Evolutionary conservation across 2,329 filamentous ascomycete species (phyloP).

Genomic region (Trichoderma harzianum): DNA sequence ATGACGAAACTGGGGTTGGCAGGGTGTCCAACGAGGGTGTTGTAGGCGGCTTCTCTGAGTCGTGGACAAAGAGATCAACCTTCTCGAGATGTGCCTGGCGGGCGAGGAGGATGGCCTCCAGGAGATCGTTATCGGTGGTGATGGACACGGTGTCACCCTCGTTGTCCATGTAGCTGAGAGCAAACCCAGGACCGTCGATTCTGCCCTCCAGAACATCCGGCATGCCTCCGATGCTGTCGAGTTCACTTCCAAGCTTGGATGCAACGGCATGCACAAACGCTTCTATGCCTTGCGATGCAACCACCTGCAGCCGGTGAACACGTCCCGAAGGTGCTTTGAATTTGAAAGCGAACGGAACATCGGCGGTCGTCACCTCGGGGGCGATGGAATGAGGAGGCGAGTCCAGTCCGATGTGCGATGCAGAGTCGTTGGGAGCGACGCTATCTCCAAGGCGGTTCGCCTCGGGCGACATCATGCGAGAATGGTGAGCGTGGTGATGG

Average conservation of each 20-base stretch:
- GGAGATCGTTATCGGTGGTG: constrained; percentile 87
- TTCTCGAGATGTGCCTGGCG: constrained; percentile 78
- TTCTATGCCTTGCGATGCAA: constrained; percentile 73
- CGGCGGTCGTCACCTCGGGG: constrained; percentile 57
- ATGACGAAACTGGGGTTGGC: constrained; percentile 47
- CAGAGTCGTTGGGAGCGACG: constrained; percentile 88
- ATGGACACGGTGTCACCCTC: constrained; percentile 97
- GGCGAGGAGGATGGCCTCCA: constrained; percentile 84
- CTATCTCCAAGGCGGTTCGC: constrained; percentile 72
- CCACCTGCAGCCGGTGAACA: constrained; percentile 86
- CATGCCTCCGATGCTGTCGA: constrained; percentile 77
- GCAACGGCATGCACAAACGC: constrained; percentile 75
- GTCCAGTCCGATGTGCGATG: constrained; percentile 83
- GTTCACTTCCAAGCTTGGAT: constrained; percentile 79
- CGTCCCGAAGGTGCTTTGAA: constrained; percentile 97
- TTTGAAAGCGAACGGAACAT: constrained; percentile 91
- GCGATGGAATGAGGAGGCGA: constrained; percentile 68
- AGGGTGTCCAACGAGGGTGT: constrained; percentile 43
- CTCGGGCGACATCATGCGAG: constrained; percentile 79
- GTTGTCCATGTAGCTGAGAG: constrained; percentile 92
- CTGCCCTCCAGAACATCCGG: constrained; percentile 76
- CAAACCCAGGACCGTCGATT: constrained; percentile 75
- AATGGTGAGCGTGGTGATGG: constrained; percentile 60
- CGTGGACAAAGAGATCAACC: constrained; percentile 95
- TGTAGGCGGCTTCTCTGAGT: constrained; percentile 85